Percentiles rank a stretch among this genome's conserved stretches.
Conservation (phyloP, 306 rosid species). For the Hippophae tibetana region DNA sequence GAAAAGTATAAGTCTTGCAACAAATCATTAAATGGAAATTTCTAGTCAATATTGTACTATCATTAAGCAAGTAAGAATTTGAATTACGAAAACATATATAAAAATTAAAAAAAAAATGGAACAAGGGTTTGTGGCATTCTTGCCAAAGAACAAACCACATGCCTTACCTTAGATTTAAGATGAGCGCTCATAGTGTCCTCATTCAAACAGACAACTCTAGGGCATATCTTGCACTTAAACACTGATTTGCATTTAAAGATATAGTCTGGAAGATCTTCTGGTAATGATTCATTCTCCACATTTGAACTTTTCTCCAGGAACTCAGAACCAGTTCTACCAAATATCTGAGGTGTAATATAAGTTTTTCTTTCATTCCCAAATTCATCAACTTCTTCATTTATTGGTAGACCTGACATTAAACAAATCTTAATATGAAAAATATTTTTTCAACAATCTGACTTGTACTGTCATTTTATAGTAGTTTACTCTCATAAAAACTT, state of each 20-base stretch:
- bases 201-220: conserved; percentile 68
- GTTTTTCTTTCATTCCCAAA: conserved; percentile 24
- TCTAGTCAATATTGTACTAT: too few relatives aligned
- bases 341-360: conserved; percentile 17
- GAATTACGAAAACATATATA: not conserved
- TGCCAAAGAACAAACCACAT: not conserved
- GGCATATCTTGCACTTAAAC: conserved; percentile 87
- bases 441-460: not conserved
- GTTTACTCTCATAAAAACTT: not conserved
- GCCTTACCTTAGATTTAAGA: conserved; percentile 72
- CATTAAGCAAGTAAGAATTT: too few relatives aligned
- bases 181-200: conserved; percentile 73
- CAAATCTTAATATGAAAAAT: conserved; percentile 10
- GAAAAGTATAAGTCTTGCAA: too few relatives aligned
- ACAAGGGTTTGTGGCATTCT: not conserved
- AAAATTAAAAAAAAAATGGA: too few relatives aligned
- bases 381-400: conserved; percentile 46
- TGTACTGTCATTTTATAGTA: not conserved
- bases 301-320: conserved; percentile 21
- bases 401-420: conserved; percentile 32
- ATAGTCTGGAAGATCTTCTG: conserved; percentile 27
- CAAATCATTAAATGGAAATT: too few relatives aligned
- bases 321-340: conserved; percentile 25
- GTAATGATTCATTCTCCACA: conserved; percentile 20
- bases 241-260: conserved; percentile 63